phyloP scores from a whole-genome alignment of 805 yeast genomes.

The Metschnikowia kunwiensis region DNA sequence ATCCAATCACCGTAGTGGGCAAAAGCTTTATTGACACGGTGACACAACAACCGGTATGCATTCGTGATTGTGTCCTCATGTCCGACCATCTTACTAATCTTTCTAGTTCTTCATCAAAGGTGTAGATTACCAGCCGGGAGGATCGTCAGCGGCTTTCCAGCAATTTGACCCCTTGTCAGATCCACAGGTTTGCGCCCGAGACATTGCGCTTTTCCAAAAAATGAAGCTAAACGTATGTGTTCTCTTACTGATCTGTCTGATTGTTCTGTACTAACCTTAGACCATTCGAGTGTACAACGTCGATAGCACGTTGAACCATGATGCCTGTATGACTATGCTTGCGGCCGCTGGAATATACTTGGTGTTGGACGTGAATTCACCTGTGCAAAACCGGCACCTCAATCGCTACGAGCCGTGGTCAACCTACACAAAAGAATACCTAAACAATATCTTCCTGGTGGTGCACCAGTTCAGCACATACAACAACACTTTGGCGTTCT shows the following conservation, averaged over 20 bases:
- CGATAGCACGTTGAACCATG: slow-evolving; percentile 79
- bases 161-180: slow-evolving; percentile 74
- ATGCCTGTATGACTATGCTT: slow-evolving; percentile 83
- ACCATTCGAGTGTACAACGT: slow-evolving; percentile 86
- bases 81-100: neutral
- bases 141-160: slow-evolving; percentile 68
- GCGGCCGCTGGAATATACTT: slow-evolving; percentile 93
- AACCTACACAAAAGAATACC: slow-evolving; percentile 66
- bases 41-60: slow-evolving; percentile 64
- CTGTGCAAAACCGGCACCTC: slow-evolving; percentile 70
- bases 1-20: slow-evolving; percentile 69
- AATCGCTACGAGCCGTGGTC: slow-evolving; percentile 95
- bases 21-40: slow-evolving; percentile 72
- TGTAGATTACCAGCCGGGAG: slow-evolving; percentile 95
- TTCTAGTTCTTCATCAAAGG: slow-evolving; percentile 73
- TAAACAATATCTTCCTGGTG: slow-evolving; percentile 73
- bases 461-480: slow-evolving; percentile 79
- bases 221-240: slow-evolving; percentile 70
- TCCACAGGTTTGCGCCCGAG: slow-evolving; percentile 71
- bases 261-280: slow-evolving; percentile 24
- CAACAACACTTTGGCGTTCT: slow-evolving; percentile 85
- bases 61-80: neutral
- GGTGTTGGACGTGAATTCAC: slow-evolving; percentile 88
- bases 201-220: slow-evolving; percentile 73
- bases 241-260: neutral